A percentile compares a stretch with the other conserved stretches of the same genome.
These are phyloP conservation scores for Dryas integrifolia DNA, from an alignment of 331 rosid genomes.

Conservation along the genomic window DNA sequence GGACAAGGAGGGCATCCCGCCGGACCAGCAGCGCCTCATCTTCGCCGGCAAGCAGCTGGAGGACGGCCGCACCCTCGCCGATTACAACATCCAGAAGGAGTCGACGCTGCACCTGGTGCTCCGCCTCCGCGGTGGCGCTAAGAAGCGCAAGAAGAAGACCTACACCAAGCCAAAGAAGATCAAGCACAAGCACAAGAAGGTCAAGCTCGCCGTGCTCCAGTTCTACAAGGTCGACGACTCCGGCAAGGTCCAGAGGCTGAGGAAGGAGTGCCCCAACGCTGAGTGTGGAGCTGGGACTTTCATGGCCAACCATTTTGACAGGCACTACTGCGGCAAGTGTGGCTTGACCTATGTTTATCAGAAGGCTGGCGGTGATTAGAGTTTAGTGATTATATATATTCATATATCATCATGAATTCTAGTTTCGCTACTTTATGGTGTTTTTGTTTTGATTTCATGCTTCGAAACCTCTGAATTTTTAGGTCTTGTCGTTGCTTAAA, in stretches of 20 bases:
- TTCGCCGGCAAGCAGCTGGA: conserved; percentile 96
- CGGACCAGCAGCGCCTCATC: conserved; percentile 93
- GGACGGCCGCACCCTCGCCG: conserved; percentile 94
- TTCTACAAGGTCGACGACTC: conserved; percentile 88
- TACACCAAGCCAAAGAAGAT: conserved; percentile 97
- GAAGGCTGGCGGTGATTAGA: conserved; percentile 74
- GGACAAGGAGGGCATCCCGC: conserved; percentile 94
- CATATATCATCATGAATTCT: neutral
- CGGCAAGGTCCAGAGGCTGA: conserved; percentile 80
- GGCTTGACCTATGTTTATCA: conserved; percentile 83
- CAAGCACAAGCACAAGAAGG: conserved; percentile 97
- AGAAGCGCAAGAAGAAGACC: conserved; percentile 97
- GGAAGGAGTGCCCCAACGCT: conserved; percentile 89
- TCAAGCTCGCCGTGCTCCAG: conserved; percentile 80
- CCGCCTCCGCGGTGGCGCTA: conserved; percentile 92
- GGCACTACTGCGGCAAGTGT: conserved; percentile 95
- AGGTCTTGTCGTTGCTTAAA: neutral
- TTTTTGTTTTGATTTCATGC: neutral
- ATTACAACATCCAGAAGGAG: conserved; percentile 89
- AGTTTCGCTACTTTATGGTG: neutral
- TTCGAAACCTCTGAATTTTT: neutral
- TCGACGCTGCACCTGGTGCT: conserved; percentile 88
- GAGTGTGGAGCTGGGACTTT: conserved; percentile 94
- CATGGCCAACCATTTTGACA: conserved; percentile 90
- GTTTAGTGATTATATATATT: neutral